A percentile compares a stretch with the other conserved stretches of the same genome.
phyloP scores from a whole-genome alignment of 495 filamentous ascomycete species.

The Penicillium crystallinum region DNA sequence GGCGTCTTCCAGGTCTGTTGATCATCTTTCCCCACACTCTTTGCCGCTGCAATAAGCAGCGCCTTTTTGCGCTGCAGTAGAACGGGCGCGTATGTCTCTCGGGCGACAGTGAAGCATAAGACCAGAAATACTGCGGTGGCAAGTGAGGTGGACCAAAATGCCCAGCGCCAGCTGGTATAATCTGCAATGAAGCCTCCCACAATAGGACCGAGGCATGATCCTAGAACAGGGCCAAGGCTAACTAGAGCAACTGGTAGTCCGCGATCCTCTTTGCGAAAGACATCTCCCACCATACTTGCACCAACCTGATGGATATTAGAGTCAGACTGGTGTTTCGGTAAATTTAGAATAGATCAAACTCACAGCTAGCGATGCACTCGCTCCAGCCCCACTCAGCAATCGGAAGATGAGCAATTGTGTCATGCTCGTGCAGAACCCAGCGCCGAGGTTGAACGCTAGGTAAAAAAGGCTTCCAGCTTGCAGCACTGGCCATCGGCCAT shows the following conservation, averaged over 20 bases:
- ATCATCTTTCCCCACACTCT: background rate
- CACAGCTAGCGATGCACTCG: conserved; percentile 22
- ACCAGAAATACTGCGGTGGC: conserved; percentile 50
- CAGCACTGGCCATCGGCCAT: conserved; percentile 48
- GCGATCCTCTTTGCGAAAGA: conserved; percentile 49
- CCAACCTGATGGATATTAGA: background rate
- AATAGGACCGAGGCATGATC: conserved; percentile 52
- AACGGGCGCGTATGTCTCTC: conserved; percentile 56
- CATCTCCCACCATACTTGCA: conserved; percentile 42
- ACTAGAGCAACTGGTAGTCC: conserved; percentile 55
- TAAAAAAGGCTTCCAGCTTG: conserved; percentile 49
- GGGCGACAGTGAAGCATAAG: conserved; percentile 51
- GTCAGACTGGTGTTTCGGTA: background rate
- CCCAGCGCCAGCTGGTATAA: conserved; percentile 34
- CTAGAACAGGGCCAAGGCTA: conserved; percentile 47
- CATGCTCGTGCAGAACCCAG: conserved; percentile 44
- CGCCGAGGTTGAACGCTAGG: conserved; percentile 50
- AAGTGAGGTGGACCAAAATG: conserved; percentile 48
- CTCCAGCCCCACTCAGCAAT: background rate
- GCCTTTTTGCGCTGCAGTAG: conserved; percentile 46
- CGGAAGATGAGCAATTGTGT: conserved; percentile 42
- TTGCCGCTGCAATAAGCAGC: conserved; percentile 38
- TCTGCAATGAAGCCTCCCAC: conserved; percentile 53
- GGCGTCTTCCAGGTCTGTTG: background rate
- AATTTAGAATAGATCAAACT: background rate